phyloP scores from a whole-genome alignment of 2,329 filamentous ascomycete species.

The Colletotrichum sp. region DNA sequence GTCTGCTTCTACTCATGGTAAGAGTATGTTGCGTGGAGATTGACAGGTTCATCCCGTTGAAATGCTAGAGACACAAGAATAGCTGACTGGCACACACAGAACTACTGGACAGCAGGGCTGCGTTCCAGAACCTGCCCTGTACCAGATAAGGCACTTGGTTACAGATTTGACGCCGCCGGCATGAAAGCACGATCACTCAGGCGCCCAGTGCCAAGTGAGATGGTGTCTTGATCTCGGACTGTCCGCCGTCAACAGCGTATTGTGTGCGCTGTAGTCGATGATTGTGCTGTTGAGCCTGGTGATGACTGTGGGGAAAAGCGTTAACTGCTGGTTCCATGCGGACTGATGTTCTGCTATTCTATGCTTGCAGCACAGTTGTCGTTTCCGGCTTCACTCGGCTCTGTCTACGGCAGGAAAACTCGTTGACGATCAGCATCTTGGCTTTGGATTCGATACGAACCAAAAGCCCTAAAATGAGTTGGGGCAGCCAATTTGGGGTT shows the following conservation, averaged over 20 bases:
- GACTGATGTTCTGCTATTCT: neutral
- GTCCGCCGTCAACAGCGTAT: neutral
- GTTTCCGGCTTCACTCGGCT: neutral
- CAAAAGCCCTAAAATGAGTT: neutral
- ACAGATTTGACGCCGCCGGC: neutral
- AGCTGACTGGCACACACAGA: neutral
- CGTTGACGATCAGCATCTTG: neutral
- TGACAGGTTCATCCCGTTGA: conserved; percentile 4
- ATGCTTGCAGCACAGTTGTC: neutral
- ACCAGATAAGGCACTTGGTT: neutral
- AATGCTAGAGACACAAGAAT: neutral
- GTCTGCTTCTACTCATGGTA: neutral
- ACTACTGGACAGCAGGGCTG: neutral
- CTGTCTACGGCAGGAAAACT: neutral
- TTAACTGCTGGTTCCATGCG: neutral
- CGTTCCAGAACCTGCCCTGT: neutral
- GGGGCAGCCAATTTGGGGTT: neutral
- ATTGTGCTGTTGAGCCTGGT: neutral
- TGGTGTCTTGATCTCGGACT: conserved; percentile 3
- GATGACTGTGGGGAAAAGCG: no score
- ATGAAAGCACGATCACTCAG: neutral
- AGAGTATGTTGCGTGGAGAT: neutral
- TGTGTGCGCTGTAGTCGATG: neutral
- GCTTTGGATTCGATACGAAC: neutral
- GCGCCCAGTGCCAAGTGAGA: neutral